phyloP scores from a whole-genome alignment of 768 basidiomycete genomes.

The Pleurotus salmoneostramineus region DNA sequence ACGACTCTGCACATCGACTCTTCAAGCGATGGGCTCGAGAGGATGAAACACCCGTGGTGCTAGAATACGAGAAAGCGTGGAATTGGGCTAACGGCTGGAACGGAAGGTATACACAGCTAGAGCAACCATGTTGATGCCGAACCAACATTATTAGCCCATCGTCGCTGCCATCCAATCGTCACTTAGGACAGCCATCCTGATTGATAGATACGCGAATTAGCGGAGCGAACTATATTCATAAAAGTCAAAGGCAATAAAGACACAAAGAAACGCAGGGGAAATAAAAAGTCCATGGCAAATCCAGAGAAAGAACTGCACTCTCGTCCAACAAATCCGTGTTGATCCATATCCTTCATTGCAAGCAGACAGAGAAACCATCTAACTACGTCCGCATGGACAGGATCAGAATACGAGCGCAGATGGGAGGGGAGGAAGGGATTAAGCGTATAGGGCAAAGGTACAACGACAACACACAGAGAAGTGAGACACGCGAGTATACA shows the following conservation, averaged over 20 bases:
- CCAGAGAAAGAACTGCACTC: neutral
- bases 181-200: too few species aligned
- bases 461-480: conserved; percentile 5
- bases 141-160: too few species aligned
- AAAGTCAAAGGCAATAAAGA: neutral
- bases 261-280: neutral
- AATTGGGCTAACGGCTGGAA: too few species aligned
- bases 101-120: too few species aligned
- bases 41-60: neutral
- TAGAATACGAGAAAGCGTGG: neutral
- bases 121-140: too few species aligned
- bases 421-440: neutral
- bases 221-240: neutral
- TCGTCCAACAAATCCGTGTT: neutral
- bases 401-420: too few species aligned
- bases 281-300: neutral
- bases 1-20: neutral
- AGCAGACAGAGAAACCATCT: neutral
- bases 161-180: too few species aligned
- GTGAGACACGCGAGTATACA: neutral
- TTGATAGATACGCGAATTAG: neutral
- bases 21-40: neutral
- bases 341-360: neutral
- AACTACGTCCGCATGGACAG: neutral
- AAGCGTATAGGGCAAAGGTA: conserved; percentile 12